A percentile compares a stretch with the other conserved stretches of the same genome.
Conservation (phyloP, 2,329 filamentous ascomycete genomes). For the Fusarium agapanthi region DNA sequence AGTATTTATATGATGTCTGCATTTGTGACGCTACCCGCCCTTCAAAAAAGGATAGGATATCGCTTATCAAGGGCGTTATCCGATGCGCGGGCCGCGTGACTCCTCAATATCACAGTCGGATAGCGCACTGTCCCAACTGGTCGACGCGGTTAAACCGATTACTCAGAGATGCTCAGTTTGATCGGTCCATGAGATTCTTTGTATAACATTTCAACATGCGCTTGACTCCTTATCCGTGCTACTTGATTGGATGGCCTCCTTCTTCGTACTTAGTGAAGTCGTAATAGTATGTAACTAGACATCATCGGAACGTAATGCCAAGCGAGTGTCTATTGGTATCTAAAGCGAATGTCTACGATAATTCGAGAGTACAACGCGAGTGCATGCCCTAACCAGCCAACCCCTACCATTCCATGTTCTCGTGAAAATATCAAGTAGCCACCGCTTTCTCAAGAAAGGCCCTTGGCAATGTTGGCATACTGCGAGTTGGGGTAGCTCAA, state of each 20-base stretch:
- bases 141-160: not conserved
- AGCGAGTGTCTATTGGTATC: not conserved
- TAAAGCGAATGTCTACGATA: not conserved
- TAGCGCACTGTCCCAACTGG: not conserved
- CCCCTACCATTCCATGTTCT: not conserved
- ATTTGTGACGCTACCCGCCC: not conserved
- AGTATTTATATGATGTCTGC: not conserved
- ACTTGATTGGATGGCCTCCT: too few relatives aligned
- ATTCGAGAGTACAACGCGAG: too few relatives aligned
- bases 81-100: not conserved
- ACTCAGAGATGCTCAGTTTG: not conserved
- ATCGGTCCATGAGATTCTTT: not conserved
- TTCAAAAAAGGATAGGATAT: not conserved
- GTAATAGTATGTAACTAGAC: not conserved
- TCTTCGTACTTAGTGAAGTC: too few relatives aligned
- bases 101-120: not conserved
- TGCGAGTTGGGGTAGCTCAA: conserved; percentile 61
- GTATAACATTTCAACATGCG: not conserved
- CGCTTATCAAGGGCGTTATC: not conserved
- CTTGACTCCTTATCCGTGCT: not conserved
- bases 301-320: not conserved
- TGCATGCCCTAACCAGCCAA: not conserved
- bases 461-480: conserved; percentile 59
- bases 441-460: not conserved
- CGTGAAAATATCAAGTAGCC: not conserved